These are phyloP conservation scores for Cutaneotrichosporon cyanovorans DNA, from an alignment of 1,284 basidiomycete genomes.

Conservation along the genomic window DNA sequence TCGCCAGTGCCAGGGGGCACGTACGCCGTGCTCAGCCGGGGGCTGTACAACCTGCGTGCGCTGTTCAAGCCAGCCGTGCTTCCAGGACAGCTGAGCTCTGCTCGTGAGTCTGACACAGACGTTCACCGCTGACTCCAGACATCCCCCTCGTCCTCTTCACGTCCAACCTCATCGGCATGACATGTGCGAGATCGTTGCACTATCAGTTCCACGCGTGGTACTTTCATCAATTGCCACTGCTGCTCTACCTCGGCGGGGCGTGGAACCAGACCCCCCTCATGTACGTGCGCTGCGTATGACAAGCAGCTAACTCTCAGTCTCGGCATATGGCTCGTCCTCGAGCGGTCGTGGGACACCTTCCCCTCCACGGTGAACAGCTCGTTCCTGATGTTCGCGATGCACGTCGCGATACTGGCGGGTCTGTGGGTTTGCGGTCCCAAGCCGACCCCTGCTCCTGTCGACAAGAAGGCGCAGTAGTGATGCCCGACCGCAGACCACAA, in stretches of 20 bases:
- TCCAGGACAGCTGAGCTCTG: slow-evolving; percentile 10
- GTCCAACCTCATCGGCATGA: slow-evolving; percentile 82
- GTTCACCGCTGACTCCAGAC: slow-evolving; percentile 50
- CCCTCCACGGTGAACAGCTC: slow-evolving; percentile 73
- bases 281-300: slow-evolving; percentile 17
- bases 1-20: slow-evolving; percentile 59
- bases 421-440: slow-evolving; percentile 33
- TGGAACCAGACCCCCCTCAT: slow-evolving; percentile 18
- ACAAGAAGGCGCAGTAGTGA: too few relatives aligned
- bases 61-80: slow-evolving; percentile 14
- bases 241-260: slow-evolving; percentile 48
- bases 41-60: slow-evolving; percentile 43
- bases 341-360: slow-evolving; percentile 81
- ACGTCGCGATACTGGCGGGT: slow-evolving; percentile 57
- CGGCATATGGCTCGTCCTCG: slow-evolving; percentile 56
- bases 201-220: slow-evolving; percentile 99
- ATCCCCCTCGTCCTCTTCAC: slow-evolving; percentile 76
- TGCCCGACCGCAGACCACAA: too few relatives aligned
- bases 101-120: slow-evolving; percentile 21
- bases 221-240: slow-evolving; percentile 81
- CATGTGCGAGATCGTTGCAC: slow-evolving; percentile 90
- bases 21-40: slow-evolving; percentile 52
- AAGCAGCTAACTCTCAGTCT: slow-evolving; percentile 51
- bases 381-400: slow-evolving; percentile 54
- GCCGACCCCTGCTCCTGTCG: too few relatives aligned